Base-by-base conservation (phyloP, 306 rosid species). In the Chamaecrista fasciculata region DNA sequence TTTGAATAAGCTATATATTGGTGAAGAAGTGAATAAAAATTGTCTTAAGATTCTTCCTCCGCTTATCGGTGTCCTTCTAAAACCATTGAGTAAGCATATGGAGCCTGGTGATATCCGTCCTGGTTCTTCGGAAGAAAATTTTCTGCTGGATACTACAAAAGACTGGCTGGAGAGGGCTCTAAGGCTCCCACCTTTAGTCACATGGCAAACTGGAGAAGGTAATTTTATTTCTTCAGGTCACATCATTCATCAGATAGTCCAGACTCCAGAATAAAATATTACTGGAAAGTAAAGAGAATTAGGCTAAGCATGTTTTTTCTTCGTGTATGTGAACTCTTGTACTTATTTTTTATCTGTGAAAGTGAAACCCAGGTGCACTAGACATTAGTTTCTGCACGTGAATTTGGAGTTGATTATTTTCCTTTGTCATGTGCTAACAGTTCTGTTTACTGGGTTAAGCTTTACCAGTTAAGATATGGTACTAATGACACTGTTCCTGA, bases 11-110 rank as follows among this genome's bases (percentile, higher is more conserved):
- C 92, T 90, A 50, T 88, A 74, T 72, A 66, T 94, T 74, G 97
- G 98, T 52, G 97, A 94, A 86, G 82, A 70, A 62, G 76, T 86
- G 39, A 94, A 86, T 75, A 56, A 47, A 18, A 84, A 82, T 76
- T 88, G 98, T 82, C 82, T 94, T 70, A 88, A 82, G 79, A 88
- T 90, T 88, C 96, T 94, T 86, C 97, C 98, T 51, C 66, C 72
- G 81, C 72, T 94, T 49, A 70, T 90, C 46, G 85, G 75, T 68
- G 60, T 83, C 77, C 87, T 94, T 76, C 71, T 82, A 67, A 84
- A 75, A 43, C 77, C 95, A 19, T 76, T 85, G 55, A 80, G 81
- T 79, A 53, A 34, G 52, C 66, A 74, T 72, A 73, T 46, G 50
- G 88, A 86, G 64, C 75, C 77, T 51, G 76, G 75, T 71, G 85